Evolutionary conservation across 2,329 filamentous ascomycete species (phyloP).

Genomic region (Calonectria honghensis): DNA sequence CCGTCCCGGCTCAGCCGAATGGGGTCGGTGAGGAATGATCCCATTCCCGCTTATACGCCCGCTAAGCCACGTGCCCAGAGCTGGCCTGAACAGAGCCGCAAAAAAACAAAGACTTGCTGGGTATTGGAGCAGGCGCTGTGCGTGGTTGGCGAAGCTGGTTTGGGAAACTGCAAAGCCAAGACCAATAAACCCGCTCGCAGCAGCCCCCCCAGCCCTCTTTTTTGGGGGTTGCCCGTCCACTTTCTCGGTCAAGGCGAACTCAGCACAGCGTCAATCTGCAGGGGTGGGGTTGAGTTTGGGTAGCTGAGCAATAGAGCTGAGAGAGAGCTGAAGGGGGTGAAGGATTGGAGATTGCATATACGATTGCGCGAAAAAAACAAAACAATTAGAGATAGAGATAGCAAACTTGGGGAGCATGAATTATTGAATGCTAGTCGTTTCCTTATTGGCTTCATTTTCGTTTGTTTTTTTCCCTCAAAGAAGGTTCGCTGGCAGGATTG

Average conservation of each 20-base stretch:
- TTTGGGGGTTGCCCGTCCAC: no score
- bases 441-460: neutral
- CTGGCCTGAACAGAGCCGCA: slow-evolving; percentile 13
- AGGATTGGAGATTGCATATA: neutral
- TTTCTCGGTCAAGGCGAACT: slow-evolving; percentile 10
- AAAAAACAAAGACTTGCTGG: neutral
- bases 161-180: slow-evolving; percentile 5
- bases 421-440: neutral
- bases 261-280: neutral
- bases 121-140: no score
- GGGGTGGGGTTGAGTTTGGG: neutral
- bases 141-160: neutral
- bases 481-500: neutral
- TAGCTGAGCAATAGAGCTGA: neutral
- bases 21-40: neutral
- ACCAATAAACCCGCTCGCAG: neutral
- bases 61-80: neutral
- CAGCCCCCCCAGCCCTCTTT: neutral
- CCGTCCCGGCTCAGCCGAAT: neutral
- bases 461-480: neutral
- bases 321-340: neutral
- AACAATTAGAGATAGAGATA: no score
- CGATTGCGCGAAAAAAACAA: neutral
- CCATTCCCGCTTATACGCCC: slow-evolving; percentile 10
- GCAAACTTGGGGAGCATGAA: neutral